Conservation (phyloP, 768 basidiomycete species). For the Chlorophyllum brunneum region DNA sequence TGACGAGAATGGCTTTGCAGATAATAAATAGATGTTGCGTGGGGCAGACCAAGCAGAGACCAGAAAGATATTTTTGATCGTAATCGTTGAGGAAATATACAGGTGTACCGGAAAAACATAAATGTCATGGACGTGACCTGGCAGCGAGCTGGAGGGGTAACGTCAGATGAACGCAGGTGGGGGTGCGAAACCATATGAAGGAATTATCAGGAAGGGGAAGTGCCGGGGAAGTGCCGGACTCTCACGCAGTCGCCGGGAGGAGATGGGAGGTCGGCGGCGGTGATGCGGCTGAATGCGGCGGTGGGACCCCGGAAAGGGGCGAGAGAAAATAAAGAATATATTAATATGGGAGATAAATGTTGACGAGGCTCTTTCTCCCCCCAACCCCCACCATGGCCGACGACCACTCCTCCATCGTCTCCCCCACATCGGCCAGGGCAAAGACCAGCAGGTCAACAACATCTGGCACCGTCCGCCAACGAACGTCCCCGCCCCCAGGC, state of each 20-base stretch:
- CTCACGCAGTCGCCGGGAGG: neutral
- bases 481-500: constrained; percentile 45
- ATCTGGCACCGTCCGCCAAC: constrained; percentile 42
- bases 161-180: no score
- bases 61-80: no score
- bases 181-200: no score
- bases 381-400: constrained; percentile 32
- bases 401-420: constrained; percentile 32
- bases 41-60: no score
- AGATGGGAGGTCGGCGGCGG: constrained; percentile 20
- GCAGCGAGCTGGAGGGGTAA: no score
- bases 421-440: constrained; percentile 35
- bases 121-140: no score
- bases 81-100: no score
- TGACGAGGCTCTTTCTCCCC: constrained; percentile 19
- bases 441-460: constrained; percentile 37
- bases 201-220: no score
- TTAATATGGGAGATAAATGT: constrained; percentile 2
- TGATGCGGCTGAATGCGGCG: constrained; percentile 16
- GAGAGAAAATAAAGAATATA: neutral
- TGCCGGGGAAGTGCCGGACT: no score
- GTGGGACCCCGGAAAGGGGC: constrained; percentile 4
- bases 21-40: no score
- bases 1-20: no score
- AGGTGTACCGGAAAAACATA: no score